Conservation (phyloP, 768 basidiomycete species). For the Phylloporus rhodoxanthus region DNA sequence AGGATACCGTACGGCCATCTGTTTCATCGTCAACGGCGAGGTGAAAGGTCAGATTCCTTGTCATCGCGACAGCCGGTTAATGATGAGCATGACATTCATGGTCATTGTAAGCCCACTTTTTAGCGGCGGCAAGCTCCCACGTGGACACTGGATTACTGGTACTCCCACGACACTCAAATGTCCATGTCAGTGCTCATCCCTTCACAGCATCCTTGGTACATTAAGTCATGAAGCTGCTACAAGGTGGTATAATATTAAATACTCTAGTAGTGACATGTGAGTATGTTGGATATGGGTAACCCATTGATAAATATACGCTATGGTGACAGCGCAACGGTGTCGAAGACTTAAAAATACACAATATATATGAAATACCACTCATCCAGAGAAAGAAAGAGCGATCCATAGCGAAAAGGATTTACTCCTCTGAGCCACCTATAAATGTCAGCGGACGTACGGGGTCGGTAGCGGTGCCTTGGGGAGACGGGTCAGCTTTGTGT, state of each 20-base stretch:
- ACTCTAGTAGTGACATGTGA: conserved; percentile 5
- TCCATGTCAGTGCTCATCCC: neutral
- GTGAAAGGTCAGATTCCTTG: conserved; percentile 1
- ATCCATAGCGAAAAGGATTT: conserved; percentile 7
- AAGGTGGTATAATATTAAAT: conserved; percentile 11
- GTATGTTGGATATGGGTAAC: conserved; percentile 8
- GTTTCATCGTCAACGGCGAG: conserved; percentile 24
- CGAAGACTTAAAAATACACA: conserved; percentile 20
- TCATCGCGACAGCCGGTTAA: conserved; percentile 10
- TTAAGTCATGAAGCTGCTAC: conserved; percentile 13
- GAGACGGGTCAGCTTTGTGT: conserved; percentile 32
- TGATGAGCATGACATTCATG: neutral
- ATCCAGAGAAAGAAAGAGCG: conserved; percentile 3
- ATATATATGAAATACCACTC: conserved; percentile 21
- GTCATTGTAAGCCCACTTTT: neutral
- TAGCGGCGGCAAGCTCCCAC: neutral
- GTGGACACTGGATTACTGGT: neutral
- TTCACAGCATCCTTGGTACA: no score
- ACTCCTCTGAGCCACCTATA: conserved; percentile 25
- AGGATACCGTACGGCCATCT: conserved; percentile 15
- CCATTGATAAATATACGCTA: conserved; percentile 18
- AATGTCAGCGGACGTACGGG: conserved; percentile 32
- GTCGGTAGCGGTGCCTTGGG: conserved; percentile 22
- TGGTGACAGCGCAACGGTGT: conserved; percentile 3
- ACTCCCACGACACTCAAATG: conserved; percentile 1